A percentile compares a stretch with the other conserved stretches of the same genome.
phyloP scores from a whole-genome alignment of 164 flowering plant genomes.

The Chimonanthus praecox region DNA sequence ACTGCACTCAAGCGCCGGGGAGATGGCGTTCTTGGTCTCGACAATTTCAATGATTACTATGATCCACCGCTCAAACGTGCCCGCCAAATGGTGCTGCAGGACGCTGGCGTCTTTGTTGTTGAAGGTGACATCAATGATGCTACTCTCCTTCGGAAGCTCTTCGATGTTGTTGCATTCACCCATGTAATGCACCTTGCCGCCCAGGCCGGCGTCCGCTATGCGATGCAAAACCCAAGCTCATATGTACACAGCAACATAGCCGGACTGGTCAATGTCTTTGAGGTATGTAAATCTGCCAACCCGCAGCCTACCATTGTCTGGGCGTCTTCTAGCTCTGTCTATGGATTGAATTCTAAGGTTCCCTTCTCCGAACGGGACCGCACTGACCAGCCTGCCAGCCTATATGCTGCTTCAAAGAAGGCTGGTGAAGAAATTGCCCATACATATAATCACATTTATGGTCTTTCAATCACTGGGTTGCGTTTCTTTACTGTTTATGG shows the following conservation, averaged over 20 bases:
- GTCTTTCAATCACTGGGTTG: conserved; percentile 83
- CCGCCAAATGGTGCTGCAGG: conserved; percentile 63
- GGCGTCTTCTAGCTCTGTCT: conserved; percentile 91
- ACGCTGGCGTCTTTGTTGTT: conserved; percentile 66
- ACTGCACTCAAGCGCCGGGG: conserved; percentile 77
- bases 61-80: conserved; percentile 70
- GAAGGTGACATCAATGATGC: conserved; percentile 85
- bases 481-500: conserved; percentile 93
- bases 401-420: conserved; percentile 93
- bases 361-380: conserved; percentile 85
- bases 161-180: conserved; percentile 72
- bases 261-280: conserved; percentile 71
- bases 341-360: conserved; percentile 77
- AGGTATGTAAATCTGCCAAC: conserved; percentile 71
- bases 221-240: conserved; percentile 84
- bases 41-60: conserved; percentile 81
- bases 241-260: conserved; percentile 92
- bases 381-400: conserved; percentile 92
- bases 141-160: conserved; percentile 55
- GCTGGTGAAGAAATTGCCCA: conserved; percentile 92
- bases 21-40: conserved; percentile 84
- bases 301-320: conserved; percentile 94
- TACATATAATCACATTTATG: conserved; percentile 81
- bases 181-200: conserved; percentile 97
- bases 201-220: conserved; percentile 93